Base-by-base conservation (phyloP, 495 filamentous ascomycete genomes). In the Beverwykella pulmonaria region DNA sequence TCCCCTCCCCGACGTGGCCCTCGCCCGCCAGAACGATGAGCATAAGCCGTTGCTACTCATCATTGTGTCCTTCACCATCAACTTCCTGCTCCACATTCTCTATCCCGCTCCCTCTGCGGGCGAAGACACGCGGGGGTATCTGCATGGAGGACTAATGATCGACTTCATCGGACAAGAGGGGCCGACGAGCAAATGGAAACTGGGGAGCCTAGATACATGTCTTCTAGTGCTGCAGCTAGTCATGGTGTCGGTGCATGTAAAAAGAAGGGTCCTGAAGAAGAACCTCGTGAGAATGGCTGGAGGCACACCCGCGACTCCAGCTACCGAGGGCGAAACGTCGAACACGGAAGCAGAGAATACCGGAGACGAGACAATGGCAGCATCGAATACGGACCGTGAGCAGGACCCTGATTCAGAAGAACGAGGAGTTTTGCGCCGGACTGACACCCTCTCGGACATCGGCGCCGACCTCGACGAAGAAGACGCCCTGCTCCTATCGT, bases 131-230 rank as follows among this genome's bases (percentile, higher is more conserved):
- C 82, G 91, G 53, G 90, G 88, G 7, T 94, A 95, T 73, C 80
- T 94, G 0, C 91, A 96, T 73, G 92, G 92, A 22, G 91, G 92
- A 8, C 74, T 96, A 32, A 82, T 94, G 46, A 87, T 96, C 63
- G 90, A 96, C 75, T 93, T 97, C 73, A 87, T 96, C 60, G 92
- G 92, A 9, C 91, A 95, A 79, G 85, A 85, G 72, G 87, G 87
- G 27, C 90, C 92, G 7, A 84, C 86, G 0, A 85, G 88, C 44
- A 86, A 84, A 65, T 74, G 88, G 12, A 80, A 84, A 41, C 82
- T 93, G 26, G 71, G 92, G 7, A 63, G 78, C 1, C 78, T 92
- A 49, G 92, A 96, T 73, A 23, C 87, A 23, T 64, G 88, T 1
- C 79, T 93, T 29, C 72, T 92, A 56, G 73, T 78, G 1, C 73